Evolutionary conservation across 495 filamentous ascomycete species (phyloP).

Genomic region (Beverwykella pulmonaria): DNA sequence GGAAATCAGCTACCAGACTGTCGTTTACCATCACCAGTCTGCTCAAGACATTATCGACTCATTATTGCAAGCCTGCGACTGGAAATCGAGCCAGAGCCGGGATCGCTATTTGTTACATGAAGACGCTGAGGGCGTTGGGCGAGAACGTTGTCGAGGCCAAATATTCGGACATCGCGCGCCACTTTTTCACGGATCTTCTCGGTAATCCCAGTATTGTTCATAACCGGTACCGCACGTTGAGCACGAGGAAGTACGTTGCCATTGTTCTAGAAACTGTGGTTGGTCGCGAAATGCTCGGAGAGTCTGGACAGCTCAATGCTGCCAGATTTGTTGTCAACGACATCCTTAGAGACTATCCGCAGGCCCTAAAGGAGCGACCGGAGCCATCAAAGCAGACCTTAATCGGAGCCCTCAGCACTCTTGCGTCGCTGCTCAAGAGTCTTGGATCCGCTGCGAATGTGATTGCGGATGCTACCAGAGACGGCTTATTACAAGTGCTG

Average conservation of each 20-base stretch:
- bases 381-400: constrained; percentile 89
- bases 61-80: constrained; percentile 80
- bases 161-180: constrained; percentile 77
- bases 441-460: constrained; percentile 78
- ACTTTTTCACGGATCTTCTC: constrained; percentile 77
- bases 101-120: constrained; percentile 84
- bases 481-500: constrained; percentile 85
- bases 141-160: constrained; percentile 75
- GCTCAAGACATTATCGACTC: constrained; percentile 74
- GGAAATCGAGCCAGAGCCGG: constrained; percentile 79
- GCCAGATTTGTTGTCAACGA: constrained; percentile 83
- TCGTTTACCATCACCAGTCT: constrained; percentile 77
- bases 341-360: constrained; percentile 91
- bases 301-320: constrained; percentile 81
- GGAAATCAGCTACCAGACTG: constrained; percentile 68
- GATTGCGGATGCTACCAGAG: constrained; percentile 78
- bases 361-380: constrained; percentile 84
- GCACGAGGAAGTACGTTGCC: constrained; percentile 81
- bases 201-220: constrained; percentile 73
- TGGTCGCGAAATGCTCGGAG: constrained; percentile 79
- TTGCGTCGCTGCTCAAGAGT: constrained; percentile 75
- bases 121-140: constrained; percentile 71
- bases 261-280: constrained; percentile 82
- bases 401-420: constrained; percentile 74
- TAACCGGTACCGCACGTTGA: constrained; percentile 86